Base-by-base conservation (phyloP, 2,329 filamentous ascomycete species). In the Xylaria sp. region DNA sequence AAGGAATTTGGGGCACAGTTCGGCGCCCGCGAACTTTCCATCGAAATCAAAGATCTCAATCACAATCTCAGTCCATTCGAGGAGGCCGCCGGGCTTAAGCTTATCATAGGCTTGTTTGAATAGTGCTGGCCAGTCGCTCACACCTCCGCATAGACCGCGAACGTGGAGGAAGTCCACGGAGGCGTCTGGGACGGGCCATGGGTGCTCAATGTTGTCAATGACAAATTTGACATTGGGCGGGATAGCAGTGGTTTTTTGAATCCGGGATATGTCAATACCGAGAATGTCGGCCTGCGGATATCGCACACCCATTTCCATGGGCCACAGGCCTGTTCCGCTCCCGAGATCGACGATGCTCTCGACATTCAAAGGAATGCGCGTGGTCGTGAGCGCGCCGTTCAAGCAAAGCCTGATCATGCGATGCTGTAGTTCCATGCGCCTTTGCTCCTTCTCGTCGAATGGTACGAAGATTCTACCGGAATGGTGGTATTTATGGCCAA, bases 221-320 rank as follows among this genome's bases (percentile, higher is more conserved):
- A 82, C 74, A 67, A 86, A 87, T 3, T 75, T 76, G 19, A 86
- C 77, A 65, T 87, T 87, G 16, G 81, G 77, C 5, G 84, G 84
- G 6, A 86, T 79, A 30, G 72, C 69, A 7, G 69, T 74, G 13
- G 73, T 75, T 49, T 76, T 67, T 39, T 78, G 70, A n/a, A 75
- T 74, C 30, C 72, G 72, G 18, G 73, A 76, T 18, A 78, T 65
- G 59, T 79, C 77, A 48, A 78, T 70, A 35, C 76, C 76, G 34
- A 75, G 71, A 11, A 79, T 72, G 3, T 70, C 68, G 30, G 73
- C 74, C 30, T 73, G 69, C 2, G 77, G 76, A 57, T 76, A 76
- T 4, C 69, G 69, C 49, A 70, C 71, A 3, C 72, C 77, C 72
- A 77, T 75, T 47, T 78, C 76, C 52, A 76, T 69, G 46, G 76